Evolutionary conservation across 192 early-diverging fungal species (phyloP).

Genomic region (Coemansia biformis): DNA sequence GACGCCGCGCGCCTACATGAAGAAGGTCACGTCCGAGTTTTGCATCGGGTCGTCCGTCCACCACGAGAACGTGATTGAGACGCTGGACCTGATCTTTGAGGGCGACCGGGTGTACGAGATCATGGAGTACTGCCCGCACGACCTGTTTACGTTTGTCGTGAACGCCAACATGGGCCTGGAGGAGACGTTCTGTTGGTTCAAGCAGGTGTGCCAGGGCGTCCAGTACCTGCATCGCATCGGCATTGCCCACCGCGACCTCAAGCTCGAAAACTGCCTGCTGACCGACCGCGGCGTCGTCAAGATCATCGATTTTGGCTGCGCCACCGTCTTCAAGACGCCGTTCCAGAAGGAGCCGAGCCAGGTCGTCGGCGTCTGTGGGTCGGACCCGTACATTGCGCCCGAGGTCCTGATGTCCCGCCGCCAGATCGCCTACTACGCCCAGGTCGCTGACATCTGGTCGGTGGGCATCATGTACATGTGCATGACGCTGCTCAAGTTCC

Average conservation of each 20-base stretch:
- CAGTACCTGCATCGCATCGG: slow-evolving; percentile 83
- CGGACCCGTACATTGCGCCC: slow-evolving; percentile 94
- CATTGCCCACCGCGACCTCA: slow-evolving; percentile 90
- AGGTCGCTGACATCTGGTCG: slow-evolving; percentile 84
- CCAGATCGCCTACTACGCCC: slow-evolving; percentile 65
- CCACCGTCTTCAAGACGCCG: slow-evolving; percentile 79
- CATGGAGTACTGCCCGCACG: slow-evolving; percentile 90
- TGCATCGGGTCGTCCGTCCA: slow-evolving; percentile 72
- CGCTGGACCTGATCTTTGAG: slow-evolving; percentile 69
- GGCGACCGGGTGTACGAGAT: slow-evolving; percentile 63
- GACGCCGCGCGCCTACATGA: slow-evolving; percentile 67
- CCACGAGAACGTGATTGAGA: slow-evolving; percentile 76
- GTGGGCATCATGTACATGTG: slow-evolving; percentile 82
- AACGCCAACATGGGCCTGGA: slow-evolving; percentile 65
- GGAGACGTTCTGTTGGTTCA: slow-evolving; percentile 84
- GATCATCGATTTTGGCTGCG: slow-evolving; percentile 94
- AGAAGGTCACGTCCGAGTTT: slow-evolving; percentile 80
- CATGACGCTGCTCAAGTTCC: slow-evolving; percentile 64
- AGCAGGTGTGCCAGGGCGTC: slow-evolving; percentile 77
- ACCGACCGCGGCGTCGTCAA: slow-evolving; percentile 72
- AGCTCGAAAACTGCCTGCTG: slow-evolving; percentile 84
- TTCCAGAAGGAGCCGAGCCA: slow-evolving; percentile 63
- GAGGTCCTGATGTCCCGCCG: slow-evolving; percentile 65
- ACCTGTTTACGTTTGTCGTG: slow-evolving; percentile 79
- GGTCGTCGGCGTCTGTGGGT: slow-evolving; percentile 75